These are phyloP conservation scores for Apophysomyces trapeziformis DNA, from an alignment of 371 early-diverging fungal genomes.

Conservation along the genomic window DNA sequence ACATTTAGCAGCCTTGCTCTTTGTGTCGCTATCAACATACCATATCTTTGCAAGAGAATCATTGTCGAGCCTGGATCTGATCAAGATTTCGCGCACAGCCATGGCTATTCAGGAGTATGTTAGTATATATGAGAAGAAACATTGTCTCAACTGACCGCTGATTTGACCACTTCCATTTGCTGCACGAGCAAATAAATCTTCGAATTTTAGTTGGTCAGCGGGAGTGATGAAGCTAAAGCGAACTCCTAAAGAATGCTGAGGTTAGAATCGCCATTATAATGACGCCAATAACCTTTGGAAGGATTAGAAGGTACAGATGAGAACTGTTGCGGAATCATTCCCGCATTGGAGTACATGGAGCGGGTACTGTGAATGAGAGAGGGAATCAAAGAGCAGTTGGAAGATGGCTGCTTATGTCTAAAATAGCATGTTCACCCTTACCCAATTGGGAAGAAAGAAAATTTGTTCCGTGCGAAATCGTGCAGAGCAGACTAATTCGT, in stretches of 20 bases:
- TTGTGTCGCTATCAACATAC: conserved; percentile 20
- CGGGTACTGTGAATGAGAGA: not conserved
- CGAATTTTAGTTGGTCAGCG: conserved; percentile 52
- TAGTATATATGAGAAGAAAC: not conserved
- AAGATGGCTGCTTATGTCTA: conserved; percentile 3
- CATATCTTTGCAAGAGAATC: conserved; percentile 55
- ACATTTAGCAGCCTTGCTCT: not conserved
- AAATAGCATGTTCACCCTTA: conserved; percentile 6
- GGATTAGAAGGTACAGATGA: not conserved
- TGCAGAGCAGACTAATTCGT: too few relatives aligned
- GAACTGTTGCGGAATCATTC: not conserved
- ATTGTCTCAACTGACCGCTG: conserved; percentile 32
- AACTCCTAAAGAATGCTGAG: conserved; percentile 30
- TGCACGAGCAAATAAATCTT: conserved; percentile 48
- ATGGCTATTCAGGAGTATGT: conserved; percentile 27
- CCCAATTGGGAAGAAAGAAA: conserved; percentile 2
- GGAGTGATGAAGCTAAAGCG: conserved; percentile 51
- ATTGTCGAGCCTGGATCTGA: conserved; percentile 47
- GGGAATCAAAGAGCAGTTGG: not conserved
- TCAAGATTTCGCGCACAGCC: conserved; percentile 45
- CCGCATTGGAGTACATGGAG: not conserved
- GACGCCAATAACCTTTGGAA: not conserved
- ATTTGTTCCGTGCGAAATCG: not conserved
- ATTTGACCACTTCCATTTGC: conserved; percentile 43
- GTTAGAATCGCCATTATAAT: not conserved